Base-by-base conservation (phyloP, 1,284 basidiomycete species). In the Vanrija sp. region DNA sequence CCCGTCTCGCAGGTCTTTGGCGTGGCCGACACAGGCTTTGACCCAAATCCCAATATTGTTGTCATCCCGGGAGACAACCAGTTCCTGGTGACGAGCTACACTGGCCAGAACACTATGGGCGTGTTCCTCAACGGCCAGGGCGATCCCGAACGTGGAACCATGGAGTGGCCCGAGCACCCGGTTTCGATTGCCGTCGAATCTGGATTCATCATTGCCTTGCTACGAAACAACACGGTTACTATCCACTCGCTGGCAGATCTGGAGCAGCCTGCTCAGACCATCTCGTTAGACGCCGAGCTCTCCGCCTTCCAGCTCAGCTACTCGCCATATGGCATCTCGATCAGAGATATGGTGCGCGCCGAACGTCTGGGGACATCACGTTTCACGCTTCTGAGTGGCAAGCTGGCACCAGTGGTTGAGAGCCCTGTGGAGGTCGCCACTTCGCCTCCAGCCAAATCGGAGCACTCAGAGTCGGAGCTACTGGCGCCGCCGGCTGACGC, bases 101-200 rank as follows among this genome's bases (percentile, higher is more conserved):
- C 84, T 0, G 90, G 88, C 8, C 59, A 61, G 1, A 84, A 80
- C 53, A 87, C 88, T 0, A 78, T 95, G 51, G 92, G 92, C 0
- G 76, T 95, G 2, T 95, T 96, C 67, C 79, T 95, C 58, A 89
- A 83, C 23, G 83, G 84, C 0, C 82, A 84, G 12, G 91, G 90
- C 1, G 90, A 94, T 70, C 90, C 92, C 12, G 86, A 90, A 9
- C 81, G 92, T 42, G 90, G 90, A 2, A 93, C 91, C 3, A 77
- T 95, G 31, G 83, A 91, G 68, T 95, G 89, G 89, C 79, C 83
- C 1, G 81, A 79, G 43, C 85, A 93, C 76, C 89, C 91, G 0
- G 76, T 84, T 38, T 82, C 85, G 12, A 78, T 93, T 37, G 85
- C 84, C 56, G 78, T 92, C 52, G 89, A 95, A 66, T 85, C 85